A percentile compares a stretch with the other conserved stretches of the same genome.
Evolutionary conservation across 2,329 filamentous ascomycete species (phyloP).

Genomic region (Plenodomus lindquistii): DNA sequence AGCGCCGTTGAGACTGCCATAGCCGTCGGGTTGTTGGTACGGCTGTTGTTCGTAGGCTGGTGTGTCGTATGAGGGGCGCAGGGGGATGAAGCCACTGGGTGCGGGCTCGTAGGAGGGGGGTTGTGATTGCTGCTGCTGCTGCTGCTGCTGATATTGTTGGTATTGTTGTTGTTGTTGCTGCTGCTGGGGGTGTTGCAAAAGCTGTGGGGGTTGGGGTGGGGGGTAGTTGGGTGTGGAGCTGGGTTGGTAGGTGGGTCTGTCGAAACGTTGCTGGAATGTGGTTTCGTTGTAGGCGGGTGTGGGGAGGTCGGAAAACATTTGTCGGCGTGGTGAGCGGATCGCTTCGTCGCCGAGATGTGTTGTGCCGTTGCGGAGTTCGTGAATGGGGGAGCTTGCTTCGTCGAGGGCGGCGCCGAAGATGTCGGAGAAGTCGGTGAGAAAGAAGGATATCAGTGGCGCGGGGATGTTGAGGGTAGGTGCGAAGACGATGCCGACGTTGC

Average conservation of each 20-base stretch:
- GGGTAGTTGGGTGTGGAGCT: slow-evolving; percentile 25
- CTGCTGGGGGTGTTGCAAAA: slow-evolving; percentile 16
- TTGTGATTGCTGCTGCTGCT: slow-evolving; percentile 28
- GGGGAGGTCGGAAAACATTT: slow-evolving; percentile 69
- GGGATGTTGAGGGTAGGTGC: slow-evolving; percentile 96
- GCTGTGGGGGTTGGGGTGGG: slow-evolving; percentile 30
- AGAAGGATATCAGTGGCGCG: slow-evolving; percentile 88
- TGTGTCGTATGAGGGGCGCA: slow-evolving; percentile 55
- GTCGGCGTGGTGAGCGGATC: slow-evolving; percentile 65
- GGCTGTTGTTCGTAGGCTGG: slow-evolving; percentile 30
- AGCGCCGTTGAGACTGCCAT: slow-evolving; percentile 41
- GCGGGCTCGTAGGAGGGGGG: slow-evolving; percentile 46
- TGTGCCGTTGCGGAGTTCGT: slow-evolving; percentile 50
- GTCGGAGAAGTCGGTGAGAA: slow-evolving; percentile 84
- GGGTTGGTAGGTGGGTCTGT: slow-evolving; percentile 28
- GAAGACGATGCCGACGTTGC: slow-evolving; percentile 96
- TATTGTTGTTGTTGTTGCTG: slow-evolving; percentile 21
- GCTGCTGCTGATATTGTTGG: slow-evolving; percentile 18
- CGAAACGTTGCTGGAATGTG: slow-evolving; percentile 48
- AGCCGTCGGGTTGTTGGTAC: slow-evolving; percentile 23
- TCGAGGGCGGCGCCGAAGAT: slow-evolving; percentile 79
- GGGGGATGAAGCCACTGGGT: slow-evolving; percentile 53
- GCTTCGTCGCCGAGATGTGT: slow-evolving; percentile 57
- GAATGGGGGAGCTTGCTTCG: slow-evolving; percentile 50
- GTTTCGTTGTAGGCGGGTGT: slow-evolving; percentile 66